Conservation (phyloP, 257 asterid species). For the Penstemon davidsonii region DNA sequence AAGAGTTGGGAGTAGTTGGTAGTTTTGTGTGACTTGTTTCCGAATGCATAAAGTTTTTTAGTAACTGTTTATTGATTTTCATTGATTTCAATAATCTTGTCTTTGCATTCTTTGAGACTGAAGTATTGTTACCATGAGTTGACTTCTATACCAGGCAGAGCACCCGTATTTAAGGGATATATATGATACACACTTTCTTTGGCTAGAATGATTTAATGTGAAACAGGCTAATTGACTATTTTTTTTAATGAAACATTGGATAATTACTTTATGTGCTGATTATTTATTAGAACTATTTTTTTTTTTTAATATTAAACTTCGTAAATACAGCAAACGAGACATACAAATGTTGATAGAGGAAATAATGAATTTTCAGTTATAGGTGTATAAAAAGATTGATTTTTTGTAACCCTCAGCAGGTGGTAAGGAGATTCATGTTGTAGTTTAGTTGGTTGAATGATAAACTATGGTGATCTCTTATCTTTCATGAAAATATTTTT, state of each 20-base stretch:
- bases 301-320: background rate
- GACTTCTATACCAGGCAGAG: background rate
- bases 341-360: background rate
- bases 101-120: background rate
- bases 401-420: constrained; percentile 1
- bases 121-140: background rate
- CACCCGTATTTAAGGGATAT: background rate
- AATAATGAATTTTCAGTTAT: too few relatives aligned
- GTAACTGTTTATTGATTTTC: background rate
- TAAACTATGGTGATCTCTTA: background rate
- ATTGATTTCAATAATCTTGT: background rate
- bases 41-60: background rate
- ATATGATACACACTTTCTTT: too few relatives aligned
- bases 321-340: background rate
- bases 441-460: constrained; percentile 16
- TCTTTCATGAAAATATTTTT: background rate
- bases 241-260: background rate
- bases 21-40: background rate
- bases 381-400: background rate
- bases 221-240: background rate
- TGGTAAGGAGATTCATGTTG: background rate
- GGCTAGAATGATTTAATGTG: background rate
- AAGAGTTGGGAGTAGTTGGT: background rate
- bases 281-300: background rate
- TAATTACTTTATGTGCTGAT: background rate